Evolutionary conservation across 768 basidiomycete genomes (phyloP).

Genomic region (Macrolepiota fuliginosa): DNA sequence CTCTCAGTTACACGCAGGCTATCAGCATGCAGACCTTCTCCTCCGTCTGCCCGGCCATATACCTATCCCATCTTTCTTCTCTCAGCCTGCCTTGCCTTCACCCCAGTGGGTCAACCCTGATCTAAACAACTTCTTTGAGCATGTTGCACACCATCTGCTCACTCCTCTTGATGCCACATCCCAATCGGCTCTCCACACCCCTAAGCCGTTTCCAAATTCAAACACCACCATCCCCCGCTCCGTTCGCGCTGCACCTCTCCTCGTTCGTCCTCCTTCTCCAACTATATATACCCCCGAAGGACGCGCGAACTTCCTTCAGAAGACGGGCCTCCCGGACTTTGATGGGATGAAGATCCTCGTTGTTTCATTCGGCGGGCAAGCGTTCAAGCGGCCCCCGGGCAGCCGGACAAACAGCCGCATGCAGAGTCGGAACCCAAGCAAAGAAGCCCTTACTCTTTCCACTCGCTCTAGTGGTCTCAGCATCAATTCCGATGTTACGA

Average conservation of each 20-base stretch:
- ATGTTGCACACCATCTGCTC: conserved; percentile 46
- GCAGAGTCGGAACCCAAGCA: conserved; percentile 27
- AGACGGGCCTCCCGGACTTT: conserved; percentile 64
- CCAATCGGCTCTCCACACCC: conserved; percentile 32
- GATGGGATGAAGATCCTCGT: conserved; percentile 54
- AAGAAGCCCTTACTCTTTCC: conserved; percentile 15
- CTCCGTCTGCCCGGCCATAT: conserved; percentile 71
- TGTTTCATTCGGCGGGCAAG: conserved; percentile 81
- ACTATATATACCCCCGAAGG: conserved; percentile 50
- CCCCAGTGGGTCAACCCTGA: conserved; percentile 57
- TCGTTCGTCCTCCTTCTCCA: conserved; percentile 56
- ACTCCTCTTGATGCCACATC: conserved; percentile 43
- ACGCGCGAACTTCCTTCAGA: conserved; percentile 49
- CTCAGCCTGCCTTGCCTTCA: conserved; percentile 54
- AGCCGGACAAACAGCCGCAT: conserved; percentile 34
- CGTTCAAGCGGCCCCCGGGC: conserved; percentile 52
- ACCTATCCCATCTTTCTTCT: conserved; percentile 71
- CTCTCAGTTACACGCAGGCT: conserved; percentile 60
- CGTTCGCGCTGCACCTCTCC: conserved; percentile 57
- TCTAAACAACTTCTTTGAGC: conserved; percentile 41
- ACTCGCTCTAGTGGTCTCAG: background rate
- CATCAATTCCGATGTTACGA: background rate
- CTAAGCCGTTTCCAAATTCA: conserved; percentile 35
- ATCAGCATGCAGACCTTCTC: conserved; percentile 68
- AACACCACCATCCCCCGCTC: conserved; percentile 27